These are phyloP conservation scores for Candolleomyces aberdarensis DNA, from an alignment of 768 basidiomycete species.

Conservation along the genomic window DNA sequence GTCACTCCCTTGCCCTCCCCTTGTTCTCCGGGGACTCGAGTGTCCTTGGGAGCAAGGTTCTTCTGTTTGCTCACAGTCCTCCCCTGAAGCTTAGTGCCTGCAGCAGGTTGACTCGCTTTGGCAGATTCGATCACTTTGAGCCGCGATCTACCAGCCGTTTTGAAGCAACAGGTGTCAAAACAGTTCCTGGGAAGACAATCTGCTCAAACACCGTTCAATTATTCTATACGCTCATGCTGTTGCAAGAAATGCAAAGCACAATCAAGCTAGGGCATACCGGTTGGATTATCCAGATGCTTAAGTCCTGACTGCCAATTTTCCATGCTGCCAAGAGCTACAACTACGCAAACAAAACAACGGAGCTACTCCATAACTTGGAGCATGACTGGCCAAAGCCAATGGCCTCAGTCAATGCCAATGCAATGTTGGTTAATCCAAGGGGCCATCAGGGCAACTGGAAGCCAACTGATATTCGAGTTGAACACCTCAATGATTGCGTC, in stretches of 20 bases:
- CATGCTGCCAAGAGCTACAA: slow-evolving; percentile 19
- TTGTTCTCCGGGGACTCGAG: too few relatives aligned
- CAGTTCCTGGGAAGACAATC: slow-evolving; percentile 1
- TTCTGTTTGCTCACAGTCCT: too few relatives aligned
- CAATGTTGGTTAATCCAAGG: slow-evolving; percentile 20
- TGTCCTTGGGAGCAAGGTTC: too few relatives aligned
- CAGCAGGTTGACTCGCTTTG: too few relatives aligned
- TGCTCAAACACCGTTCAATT: slow-evolving; percentile 7
- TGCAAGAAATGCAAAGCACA: slow-evolving; percentile 17
- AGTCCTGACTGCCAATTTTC: slow-evolving; percentile 19
- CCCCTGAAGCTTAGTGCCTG: too few relatives aligned
- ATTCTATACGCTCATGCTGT: slow-evolving; percentile 15
- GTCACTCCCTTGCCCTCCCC: too few relatives aligned
- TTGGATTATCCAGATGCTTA: slow-evolving; percentile 14
- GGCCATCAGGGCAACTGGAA: slow-evolving; percentile 16
- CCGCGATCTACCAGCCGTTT: not conserved
- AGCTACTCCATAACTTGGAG: slow-evolving; percentile 18
- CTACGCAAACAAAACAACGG: slow-evolving; percentile 23
- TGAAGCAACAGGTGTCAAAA: slow-evolving; percentile 5
- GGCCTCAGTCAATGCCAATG: slow-evolving; percentile 12
- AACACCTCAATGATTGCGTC: slow-evolving; percentile 21
- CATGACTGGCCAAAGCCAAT: slow-evolving; percentile 18
- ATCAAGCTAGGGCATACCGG: slow-evolving; percentile 19
- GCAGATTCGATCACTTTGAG: too few relatives aligned
- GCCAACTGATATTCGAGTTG: slow-evolving; percentile 20